Conservation (phyloP, 192 early-diverging fungal species). For the Pilaira anomala region DNA sequence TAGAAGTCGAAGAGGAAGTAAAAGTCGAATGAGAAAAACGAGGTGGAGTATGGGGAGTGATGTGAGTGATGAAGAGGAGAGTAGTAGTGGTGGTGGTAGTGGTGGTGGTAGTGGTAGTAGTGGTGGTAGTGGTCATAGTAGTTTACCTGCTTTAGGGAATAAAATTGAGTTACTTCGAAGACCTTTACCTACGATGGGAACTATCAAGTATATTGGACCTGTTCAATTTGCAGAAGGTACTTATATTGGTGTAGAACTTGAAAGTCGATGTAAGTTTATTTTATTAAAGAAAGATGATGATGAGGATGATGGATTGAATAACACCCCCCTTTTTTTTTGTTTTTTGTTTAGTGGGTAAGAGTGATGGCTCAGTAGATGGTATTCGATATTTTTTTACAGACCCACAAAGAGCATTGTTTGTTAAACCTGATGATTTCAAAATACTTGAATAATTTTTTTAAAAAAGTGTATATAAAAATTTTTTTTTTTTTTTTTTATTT, state of each 20-base stretch:
- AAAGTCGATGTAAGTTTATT: constrained; percentile 29
- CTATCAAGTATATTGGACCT: constrained; percentile 32
- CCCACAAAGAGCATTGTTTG: constrained; percentile 28
- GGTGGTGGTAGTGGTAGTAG: neutral
- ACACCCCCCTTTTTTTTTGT: neutral
- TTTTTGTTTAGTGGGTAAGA: constrained; percentile 22
- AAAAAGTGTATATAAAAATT: too few species aligned
- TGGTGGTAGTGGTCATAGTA: constrained; percentile 1
- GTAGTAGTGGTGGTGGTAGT: neutral
- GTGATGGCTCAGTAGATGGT: constrained; percentile 30
- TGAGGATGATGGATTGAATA: neutral
- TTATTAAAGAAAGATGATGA: neutral
- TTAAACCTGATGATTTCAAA: constrained; percentile 27
- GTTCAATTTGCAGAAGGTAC: constrained; percentile 22
- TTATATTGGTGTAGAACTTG: constrained; percentile 33
- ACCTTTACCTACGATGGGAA: constrained; percentile 31
- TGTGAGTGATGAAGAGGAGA: neutral
- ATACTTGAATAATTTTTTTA: neutral
- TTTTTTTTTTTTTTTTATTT: too few species aligned
- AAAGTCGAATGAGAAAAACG: neutral
- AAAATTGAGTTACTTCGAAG: constrained; percentile 21
- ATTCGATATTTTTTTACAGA: constrained; percentile 28
- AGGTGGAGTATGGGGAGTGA: constrained; percentile 9
- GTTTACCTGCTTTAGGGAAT: constrained; percentile 14
- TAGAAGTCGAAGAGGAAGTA: constrained; percentile 4